phyloP scores from a whole-genome alignment of 805 yeast genomes.

The Cyberlindnera mycetangii region DNA sequence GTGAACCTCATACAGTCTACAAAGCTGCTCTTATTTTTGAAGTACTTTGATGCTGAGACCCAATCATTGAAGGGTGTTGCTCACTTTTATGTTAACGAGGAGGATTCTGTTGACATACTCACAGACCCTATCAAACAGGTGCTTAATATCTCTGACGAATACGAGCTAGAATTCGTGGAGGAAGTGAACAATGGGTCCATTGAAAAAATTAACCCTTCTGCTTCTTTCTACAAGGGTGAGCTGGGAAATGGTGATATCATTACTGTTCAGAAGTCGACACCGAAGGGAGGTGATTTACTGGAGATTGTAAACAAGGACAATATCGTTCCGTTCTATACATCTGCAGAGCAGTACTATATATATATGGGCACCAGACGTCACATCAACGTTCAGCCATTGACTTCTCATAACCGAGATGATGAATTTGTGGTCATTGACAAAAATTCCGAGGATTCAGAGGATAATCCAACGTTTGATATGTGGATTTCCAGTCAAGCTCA shows the following conservation, averaged over 20 bases:
- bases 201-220: slow-evolving; percentile 35
- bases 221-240: slow-evolving; percentile 54
- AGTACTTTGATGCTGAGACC: slow-evolving; percentile 57
- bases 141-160: slow-evolving; percentile 36
- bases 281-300: slow-evolving; percentile 14
- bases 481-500: slow-evolving; percentile 66
- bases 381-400: slow-evolving; percentile 46
- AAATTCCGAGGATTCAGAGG: slow-evolving; percentile 12
- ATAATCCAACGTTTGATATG: slow-evolving; percentile 44
- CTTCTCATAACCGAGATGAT: slow-evolving; percentile 42
- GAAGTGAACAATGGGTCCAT: slow-evolving; percentile 57
- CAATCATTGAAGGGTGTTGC: slow-evolving; percentile 65
- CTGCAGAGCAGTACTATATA: slow-evolving; percentile 45
- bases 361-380: slow-evolving; percentile 61
- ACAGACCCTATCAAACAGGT: slow-evolving; percentile 38
- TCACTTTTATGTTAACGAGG: slow-evolving; percentile 50
- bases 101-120: slow-evolving; percentile 41
- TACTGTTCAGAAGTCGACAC: slow-evolving; percentile 25
- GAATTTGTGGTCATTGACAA: slow-evolving; percentile 44
- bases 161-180: slow-evolving; percentile 46
- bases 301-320: slow-evolving; percentile 9
- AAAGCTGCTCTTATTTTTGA: slow-evolving; percentile 46
- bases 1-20: slow-evolving; percentile 24
- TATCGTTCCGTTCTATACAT: slow-evolving; percentile 33
- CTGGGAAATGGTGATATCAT: slow-evolving; percentile 68